Conservation (phyloP, 768 basidiomycete species). For the Mycena venus region DNA sequence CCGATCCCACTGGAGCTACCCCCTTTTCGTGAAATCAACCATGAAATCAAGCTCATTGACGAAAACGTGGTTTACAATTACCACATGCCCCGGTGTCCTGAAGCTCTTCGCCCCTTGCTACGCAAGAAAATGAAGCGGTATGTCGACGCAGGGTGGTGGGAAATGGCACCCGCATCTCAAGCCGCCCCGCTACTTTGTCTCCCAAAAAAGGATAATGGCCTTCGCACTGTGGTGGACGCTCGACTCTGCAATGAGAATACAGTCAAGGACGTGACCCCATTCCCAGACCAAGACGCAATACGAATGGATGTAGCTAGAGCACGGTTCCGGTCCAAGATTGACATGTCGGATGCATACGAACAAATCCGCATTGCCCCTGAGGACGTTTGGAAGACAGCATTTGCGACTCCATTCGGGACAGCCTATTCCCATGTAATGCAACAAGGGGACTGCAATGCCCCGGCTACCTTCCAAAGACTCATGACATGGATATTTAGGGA, state of each 20-base stretch:
- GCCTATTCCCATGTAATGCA: constrained; percentile 3
- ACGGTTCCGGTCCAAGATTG: too few species aligned
- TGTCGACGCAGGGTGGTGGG: too few species aligned
- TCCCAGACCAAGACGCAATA: too few species aligned
- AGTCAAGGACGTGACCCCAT: constrained; percentile 54
- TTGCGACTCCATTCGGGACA: constrained; percentile 36
- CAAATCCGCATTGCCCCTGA: too few species aligned
- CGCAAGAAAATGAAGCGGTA: constrained; percentile 11
- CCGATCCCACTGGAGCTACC: too few species aligned
- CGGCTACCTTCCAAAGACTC: too few species aligned
- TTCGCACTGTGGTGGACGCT: constrained; percentile 51
- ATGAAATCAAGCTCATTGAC: constrained; percentile 46
- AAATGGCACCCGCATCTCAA: too few species aligned
- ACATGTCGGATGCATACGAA: too few species aligned
- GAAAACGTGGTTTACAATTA: constrained; percentile 30
- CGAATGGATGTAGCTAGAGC: too few species aligned
- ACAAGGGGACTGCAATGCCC: constrained; percentile 57
- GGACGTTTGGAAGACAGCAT: constrained; percentile 40
- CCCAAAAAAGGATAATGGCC: constrained; percentile 38
- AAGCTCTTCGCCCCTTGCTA: constrained; percentile 31
- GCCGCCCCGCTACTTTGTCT: constrained; percentile 43
- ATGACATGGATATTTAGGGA: constrained; percentile 58
- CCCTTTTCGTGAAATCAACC: constrained; percentile 14
- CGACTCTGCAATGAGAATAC: constrained; percentile 57
- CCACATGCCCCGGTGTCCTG: constrained; percentile 39